Evolutionary conservation across 176 grass and related monocot genomes (phyloP).

Genomic region (Dendrocalamus sinicus): DNA sequence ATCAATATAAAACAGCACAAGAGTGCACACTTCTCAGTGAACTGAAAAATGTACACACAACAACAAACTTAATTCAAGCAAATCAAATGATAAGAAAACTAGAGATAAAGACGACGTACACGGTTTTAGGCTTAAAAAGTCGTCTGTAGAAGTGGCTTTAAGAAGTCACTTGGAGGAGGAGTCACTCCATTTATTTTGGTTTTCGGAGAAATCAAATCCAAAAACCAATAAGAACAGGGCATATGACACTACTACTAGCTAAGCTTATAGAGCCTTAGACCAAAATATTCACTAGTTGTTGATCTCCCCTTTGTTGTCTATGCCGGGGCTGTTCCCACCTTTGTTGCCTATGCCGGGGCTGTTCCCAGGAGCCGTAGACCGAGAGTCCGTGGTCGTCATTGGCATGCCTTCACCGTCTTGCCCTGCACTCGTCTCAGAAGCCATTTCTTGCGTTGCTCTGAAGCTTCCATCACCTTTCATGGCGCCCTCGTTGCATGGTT

Average conservation of each 20-base stretch:
- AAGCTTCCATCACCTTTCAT: background rate
- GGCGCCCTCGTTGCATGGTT: slow-evolving; percentile 2
- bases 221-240: no score
- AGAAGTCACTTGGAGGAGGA: no score
- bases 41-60: background rate
- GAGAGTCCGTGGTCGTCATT: slow-evolving; percentile 39
- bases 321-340: slow-evolving; percentile 56
- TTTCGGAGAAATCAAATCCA: no score
- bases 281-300: slow-evolving; percentile 43
- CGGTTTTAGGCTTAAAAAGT: no score
- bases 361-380: slow-evolving; percentile 48
- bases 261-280: slow-evolving; percentile 2
- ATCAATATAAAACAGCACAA: slow-evolving; percentile 22
- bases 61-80: slow-evolving; percentile 8
- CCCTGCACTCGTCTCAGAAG: background rate
- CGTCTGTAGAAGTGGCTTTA: no score
- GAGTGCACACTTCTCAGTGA: slow-evolving; percentile 16
- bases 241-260: background rate
- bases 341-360: slow-evolving; percentile 61
- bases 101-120: background rate
- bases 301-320: slow-evolving; percentile 46
- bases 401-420: slow-evolving; percentile 26
- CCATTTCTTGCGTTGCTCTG: slow-evolving; percentile 25
- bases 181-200: no score
- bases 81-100: slow-evolving; percentile 25